A percentile compares a stretch with the other conserved stretches of the same genome.
Conservation (phyloP, 768 basidiomycete genomes). For the Lentinula aciculospora region DNA sequence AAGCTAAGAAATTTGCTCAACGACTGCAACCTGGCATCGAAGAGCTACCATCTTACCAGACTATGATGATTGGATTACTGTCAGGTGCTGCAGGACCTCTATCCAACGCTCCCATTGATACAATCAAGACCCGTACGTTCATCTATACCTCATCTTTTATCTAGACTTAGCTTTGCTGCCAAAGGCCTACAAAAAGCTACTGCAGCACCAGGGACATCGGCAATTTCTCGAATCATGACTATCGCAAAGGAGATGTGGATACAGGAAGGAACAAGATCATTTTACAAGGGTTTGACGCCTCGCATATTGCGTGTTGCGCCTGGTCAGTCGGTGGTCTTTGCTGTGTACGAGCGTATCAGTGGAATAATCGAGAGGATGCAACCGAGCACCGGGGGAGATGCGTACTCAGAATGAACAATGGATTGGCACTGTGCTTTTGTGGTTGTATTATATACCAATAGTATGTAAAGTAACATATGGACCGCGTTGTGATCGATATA, state of each 20-base stretch:
- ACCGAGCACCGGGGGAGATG: slow-evolving; percentile 50
- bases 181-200: slow-evolving; percentile 82
- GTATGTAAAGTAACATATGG: no score
- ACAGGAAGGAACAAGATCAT: slow-evolving; percentile 80
- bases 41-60: slow-evolving; percentile 91
- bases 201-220: slow-evolving; percentile 65
- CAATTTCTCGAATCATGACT: slow-evolving; percentile 69
- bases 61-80: slow-evolving; percentile 91
- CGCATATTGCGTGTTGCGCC: slow-evolving; percentile 94
- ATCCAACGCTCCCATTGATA: slow-evolving; percentile 94
- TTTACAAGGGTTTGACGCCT: slow-evolving; percentile 99
- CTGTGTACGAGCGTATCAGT: slow-evolving; percentile 91
- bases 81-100: slow-evolving; percentile 99
- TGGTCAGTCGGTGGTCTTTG: slow-evolving; percentile 95
- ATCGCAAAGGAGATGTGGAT: slow-evolving; percentile 94
- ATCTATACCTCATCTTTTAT: slow-evolving; percentile 10
- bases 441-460: not conserved
- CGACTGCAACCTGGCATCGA: slow-evolving; percentile 68
- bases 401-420: slow-evolving; percentile 59
- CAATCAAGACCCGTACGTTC: slow-evolving; percentile 86
- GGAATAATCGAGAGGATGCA: slow-evolving; percentile 62
- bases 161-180: slow-evolving; percentile 11
- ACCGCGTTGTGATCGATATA: not conserved
- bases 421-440: not conserved
- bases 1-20: slow-evolving; percentile 83